Percentiles rank a stretch among this genome's conserved stretches.
phyloP scores from a whole-genome alignment of 2,329 filamentous ascomycete genomes.

The Pezicula rhizophila region DNA sequence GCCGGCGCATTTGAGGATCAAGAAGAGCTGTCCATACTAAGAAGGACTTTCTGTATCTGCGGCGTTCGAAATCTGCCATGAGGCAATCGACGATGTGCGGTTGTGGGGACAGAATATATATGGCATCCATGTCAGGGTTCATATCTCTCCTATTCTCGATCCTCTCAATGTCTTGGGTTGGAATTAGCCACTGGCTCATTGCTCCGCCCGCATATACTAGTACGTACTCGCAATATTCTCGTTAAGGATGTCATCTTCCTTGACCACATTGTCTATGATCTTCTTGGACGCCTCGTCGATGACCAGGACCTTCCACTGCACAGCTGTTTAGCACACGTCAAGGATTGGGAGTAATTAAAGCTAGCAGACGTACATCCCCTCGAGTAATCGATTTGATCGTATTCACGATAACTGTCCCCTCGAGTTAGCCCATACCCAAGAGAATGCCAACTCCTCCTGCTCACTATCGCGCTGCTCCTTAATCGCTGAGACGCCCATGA shows the following conservation, averaged over 20 bases:
- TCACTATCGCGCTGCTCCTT: constrained; percentile 75
- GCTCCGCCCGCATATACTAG: constrained; percentile 6
- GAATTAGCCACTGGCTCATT: constrained; percentile 2
- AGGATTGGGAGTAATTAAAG: not conserved
- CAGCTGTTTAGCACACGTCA: constrained; percentile 9
- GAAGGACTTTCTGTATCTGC: constrained; percentile 72
- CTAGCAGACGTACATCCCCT: constrained; percentile 60
- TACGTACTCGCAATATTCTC: constrained; percentile 85
- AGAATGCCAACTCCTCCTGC: constrained; percentile 21
- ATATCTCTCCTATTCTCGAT: constrained; percentile 80
- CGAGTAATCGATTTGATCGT: constrained; percentile 72
- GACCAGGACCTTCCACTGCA: constrained; percentile 92
- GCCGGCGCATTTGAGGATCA: constrained; percentile 62
- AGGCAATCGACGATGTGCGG: constrained; percentile 89
- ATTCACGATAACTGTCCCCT: constrained; percentile 57
- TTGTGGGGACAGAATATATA: constrained; percentile 84
- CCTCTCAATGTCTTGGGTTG: constrained; percentile 72
- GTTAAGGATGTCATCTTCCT: constrained; percentile 95
- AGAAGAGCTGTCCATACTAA: constrained; percentile 81
- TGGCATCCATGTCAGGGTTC: constrained; percentile 87
- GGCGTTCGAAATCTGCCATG: constrained; percentile 82
- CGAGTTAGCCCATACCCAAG: constrained; percentile 9
- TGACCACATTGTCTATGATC: constrained; percentile 84
- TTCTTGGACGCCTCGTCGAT: constrained; percentile 79
- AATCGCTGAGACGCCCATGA: constrained; percentile 79